Percentiles rank a stretch among this genome's conserved stretches.
Conservation (phyloP, 2,329 filamentous ascomycete genomes). For the Purpureocillium lavendulum region DNA sequence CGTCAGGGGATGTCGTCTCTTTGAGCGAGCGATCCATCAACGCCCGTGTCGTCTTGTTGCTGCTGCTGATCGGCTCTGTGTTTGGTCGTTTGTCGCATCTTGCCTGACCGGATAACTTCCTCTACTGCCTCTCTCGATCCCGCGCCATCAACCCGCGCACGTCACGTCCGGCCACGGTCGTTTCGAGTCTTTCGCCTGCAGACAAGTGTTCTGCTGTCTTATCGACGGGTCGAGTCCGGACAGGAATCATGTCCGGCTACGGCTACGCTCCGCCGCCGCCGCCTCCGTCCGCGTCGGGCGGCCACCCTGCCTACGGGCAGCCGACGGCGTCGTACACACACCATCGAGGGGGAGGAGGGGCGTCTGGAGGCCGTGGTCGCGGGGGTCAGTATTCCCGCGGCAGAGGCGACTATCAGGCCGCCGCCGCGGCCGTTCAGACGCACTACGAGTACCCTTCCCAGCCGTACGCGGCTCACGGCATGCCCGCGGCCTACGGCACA, state of each 20-base stretch:
- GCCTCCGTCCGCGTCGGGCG: constrained; percentile 24
- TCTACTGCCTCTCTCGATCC: background rate
- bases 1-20: too few species aligned
- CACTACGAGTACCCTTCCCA: constrained; percentile 37
- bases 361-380: constrained; percentile 26
- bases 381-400: constrained; percentile 28
- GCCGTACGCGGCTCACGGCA: constrained; percentile 17
- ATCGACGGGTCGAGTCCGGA: constrained; percentile 4
- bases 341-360: constrained; percentile 29
- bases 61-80: background rate
- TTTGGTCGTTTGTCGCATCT: background rate
- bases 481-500: background rate
- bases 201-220: constrained; percentile 11
- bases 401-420: constrained; percentile 32
- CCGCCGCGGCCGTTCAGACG: constrained; percentile 22
- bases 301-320: constrained; percentile 28
- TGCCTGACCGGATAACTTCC: background rate
- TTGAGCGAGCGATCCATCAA: too few species aligned
- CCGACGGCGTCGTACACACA: constrained; percentile 29
- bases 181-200: background rate
- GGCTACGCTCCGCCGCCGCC: constrained; percentile 47
- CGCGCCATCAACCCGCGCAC: background rate
- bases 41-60: background rate
- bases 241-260: constrained; percentile 36
- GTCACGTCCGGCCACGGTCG: too few species aligned